Evolutionary conservation across 805 yeast species (phyloP), one percentile per base, ranked within the genome.

Genomic region (Starmerella ratchasimensis): DNA sequence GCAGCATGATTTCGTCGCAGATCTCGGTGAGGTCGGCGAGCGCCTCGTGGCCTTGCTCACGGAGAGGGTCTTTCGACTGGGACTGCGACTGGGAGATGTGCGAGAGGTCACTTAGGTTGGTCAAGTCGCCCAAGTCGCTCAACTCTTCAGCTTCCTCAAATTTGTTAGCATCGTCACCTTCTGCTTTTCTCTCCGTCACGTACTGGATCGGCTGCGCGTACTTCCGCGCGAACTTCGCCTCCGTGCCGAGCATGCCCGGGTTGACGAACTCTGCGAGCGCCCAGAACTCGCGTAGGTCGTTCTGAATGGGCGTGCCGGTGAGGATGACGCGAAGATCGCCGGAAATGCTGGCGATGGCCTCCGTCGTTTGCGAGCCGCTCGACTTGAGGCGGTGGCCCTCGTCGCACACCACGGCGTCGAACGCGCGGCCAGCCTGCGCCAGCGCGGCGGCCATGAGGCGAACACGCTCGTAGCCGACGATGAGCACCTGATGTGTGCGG

Each of bases 221-320:
- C 4, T 64, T 64, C 44, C 67, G 46, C 26, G 47, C 51, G 39
- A 64, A 74, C 14, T 61, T 56, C 18, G 68, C 62, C 39, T 69
- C 68, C 1, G 64, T 60, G 0, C 94, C 94, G 19, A 90, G 61
- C 1, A 80, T 61, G 0, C 86, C 88, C 0, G 95, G 95, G 50
- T 83, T 84, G 10, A 83, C 62, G 53, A 88, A 88, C 51, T 83
- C 79, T 5, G 78, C 71, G 49, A 90, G 72, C 8, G 79, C 76
- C 57, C 64, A 82, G 54, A 81, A 88, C 54, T 90, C 98, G 2
- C 61, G 61, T 33, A 90, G 66, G 55, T 90, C 94, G 58, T 90
- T 90, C 54, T 90, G 98, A 25, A 90, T 82, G 0, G 94, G 95
- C 0, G 95, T 83, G 0, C 95, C 98, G 0, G 94, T 73, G 5